Conservation (phyloP, 2,329 filamentous ascomycete species). For the Aspergillus udagawae region DNA sequence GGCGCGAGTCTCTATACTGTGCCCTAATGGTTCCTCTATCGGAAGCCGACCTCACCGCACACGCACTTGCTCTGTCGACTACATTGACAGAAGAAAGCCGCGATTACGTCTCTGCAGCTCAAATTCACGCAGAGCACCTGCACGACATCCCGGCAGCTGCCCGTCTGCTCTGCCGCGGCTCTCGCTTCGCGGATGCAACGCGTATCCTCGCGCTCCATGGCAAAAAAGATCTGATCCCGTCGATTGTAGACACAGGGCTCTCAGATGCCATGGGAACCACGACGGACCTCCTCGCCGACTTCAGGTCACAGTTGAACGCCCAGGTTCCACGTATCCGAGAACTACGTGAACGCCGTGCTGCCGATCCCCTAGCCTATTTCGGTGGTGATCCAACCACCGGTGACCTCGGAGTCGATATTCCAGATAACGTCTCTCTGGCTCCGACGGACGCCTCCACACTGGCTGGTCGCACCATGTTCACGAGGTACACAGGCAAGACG, state of each 20-base stretch:
- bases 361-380: conserved; percentile 85
- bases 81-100: conserved; percentile 73
- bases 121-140: conserved; percentile 78
- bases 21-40: conserved; percentile 67
- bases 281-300: conserved; percentile 91
- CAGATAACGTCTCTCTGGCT: conserved; percentile 88
- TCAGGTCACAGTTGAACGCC: conserved; percentile 75
- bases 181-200: conserved; percentile 83
- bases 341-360: conserved; percentile 71
- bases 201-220: conserved; percentile 64
- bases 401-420: conserved; percentile 63
- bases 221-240: conserved; percentile 59
- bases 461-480: conserved; percentile 79
- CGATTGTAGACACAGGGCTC: conserved; percentile 72
- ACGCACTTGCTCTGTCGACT: conserved; percentile 73
- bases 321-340: conserved; percentile 85
- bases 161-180: conserved; percentile 78
- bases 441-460: conserved; percentile 78
- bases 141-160: conserved; percentile 66
- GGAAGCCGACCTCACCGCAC: conserved; percentile 55
- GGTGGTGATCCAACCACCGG: conserved; percentile 65
- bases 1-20: conserved; percentile 84
- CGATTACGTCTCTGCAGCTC: conserved; percentile 75
- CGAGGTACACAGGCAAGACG: conserved; percentile 65
- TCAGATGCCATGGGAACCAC: conserved; percentile 75